phyloP scores from a whole-genome alignment of 345 rosid genomes.

The Rhodamnia argentea region DNA sequence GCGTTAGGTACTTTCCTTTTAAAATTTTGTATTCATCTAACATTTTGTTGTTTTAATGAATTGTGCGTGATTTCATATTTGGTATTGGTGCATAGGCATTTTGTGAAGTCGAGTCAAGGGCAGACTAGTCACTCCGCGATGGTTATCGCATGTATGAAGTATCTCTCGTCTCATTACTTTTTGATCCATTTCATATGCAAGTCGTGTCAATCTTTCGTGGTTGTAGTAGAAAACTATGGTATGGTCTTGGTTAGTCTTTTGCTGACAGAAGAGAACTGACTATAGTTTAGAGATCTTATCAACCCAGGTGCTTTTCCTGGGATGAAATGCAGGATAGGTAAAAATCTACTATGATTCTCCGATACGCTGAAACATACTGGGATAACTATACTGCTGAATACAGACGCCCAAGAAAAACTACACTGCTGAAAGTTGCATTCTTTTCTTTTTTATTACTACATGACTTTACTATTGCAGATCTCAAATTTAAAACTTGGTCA shows the following conservation, averaged over 20 bases:
- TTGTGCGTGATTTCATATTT: too few relatives aligned
- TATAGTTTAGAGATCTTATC: not conserved
- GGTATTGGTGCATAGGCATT: not conserved
- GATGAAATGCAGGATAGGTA: too few relatives aligned
- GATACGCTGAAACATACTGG: too few relatives aligned
- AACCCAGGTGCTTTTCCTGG: too few relatives aligned
- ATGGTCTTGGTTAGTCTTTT: not conserved
- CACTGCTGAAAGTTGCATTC: too few relatives aligned
- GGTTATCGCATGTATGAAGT: conserved; percentile 60
- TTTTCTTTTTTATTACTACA: too few relatives aligned
- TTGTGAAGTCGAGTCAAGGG: conserved; percentile 56
- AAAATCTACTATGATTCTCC: too few relatives aligned
- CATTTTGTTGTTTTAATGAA: too few relatives aligned
- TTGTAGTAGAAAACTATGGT: not conserved
- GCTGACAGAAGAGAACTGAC: not conserved
- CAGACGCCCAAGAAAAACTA: too few relatives aligned
- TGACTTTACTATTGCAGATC: not conserved
- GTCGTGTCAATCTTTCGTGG: not conserved
- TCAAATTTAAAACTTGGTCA: not conserved
- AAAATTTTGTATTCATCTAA: too few relatives aligned
- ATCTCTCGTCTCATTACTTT: not conserved
- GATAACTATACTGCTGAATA: too few relatives aligned
- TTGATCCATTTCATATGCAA: not conserved
- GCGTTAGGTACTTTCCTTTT: too few relatives aligned
- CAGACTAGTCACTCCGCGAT: conserved; percentile 53